Conservation (phyloP, 805 yeast species). For the Scheffersomyces spartinae region DNA sequence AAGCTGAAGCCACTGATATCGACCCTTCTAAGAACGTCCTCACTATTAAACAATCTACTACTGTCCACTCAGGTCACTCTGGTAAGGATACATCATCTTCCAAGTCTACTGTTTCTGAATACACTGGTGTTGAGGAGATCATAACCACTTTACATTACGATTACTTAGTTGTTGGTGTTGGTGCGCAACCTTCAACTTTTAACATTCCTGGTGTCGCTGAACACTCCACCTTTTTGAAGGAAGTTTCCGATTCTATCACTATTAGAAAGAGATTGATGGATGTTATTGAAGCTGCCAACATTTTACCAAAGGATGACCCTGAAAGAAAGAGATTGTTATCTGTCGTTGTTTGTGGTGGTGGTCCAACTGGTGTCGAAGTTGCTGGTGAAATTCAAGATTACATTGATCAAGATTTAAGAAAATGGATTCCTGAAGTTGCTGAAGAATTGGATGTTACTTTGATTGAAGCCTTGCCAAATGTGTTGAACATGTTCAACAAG, state of each 20-base stretch:
- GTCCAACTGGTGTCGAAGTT: conserved; percentile 97
- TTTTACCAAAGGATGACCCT: conserved; percentile 60
- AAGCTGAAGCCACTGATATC: conserved; percentile 81
- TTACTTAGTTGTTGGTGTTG: conserved; percentile 84
- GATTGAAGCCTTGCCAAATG: conserved; percentile 87
- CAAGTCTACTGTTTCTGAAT: conserved; percentile 27
- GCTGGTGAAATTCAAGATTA: conserved; percentile 96
- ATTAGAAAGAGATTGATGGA: conserved; percentile 78
- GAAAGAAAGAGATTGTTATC: conserved; percentile 79
- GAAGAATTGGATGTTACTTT: conserved; percentile 73
- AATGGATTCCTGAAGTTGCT: conserved; percentile 82
- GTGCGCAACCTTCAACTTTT: conserved; percentile 90
- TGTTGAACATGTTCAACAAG: conserved; percentile 62
- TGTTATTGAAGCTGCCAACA: conserved; percentile 78
- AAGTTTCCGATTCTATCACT: conserved; percentile 76
- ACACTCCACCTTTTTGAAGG: conserved; percentile 81
- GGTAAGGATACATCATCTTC: conserved; percentile 36
- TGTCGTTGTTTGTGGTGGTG: conserved; percentile 94
- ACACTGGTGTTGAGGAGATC: conserved; percentile 32
- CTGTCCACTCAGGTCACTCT: conserved; percentile 44
- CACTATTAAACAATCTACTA: conserved; percentile 48
- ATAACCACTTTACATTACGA: conserved; percentile 50
- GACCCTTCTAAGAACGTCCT: conserved; percentile 62
- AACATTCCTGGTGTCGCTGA: conserved; percentile 92
- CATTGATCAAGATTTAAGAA: conserved; percentile 78